Base-by-base conservation (phyloP, 306 rosid species). In the Hylodesmum podocarpum region DNA sequence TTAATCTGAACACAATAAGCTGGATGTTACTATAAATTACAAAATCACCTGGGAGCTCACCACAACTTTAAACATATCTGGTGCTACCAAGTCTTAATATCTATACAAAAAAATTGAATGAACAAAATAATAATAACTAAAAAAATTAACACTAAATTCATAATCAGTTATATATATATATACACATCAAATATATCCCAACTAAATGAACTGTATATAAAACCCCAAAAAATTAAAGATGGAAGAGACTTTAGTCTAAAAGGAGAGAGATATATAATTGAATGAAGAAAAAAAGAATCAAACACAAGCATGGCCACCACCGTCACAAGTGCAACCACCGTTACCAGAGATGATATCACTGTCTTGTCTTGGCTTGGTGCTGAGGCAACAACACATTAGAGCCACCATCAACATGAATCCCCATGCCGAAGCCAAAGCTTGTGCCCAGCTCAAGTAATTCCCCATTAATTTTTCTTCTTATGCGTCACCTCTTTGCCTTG, bases 311-410 rank as follows among this genome's bases (percentile, higher is more conserved):
- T 70, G 86, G 58, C 91, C 92, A 7, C 88, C 93, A 25, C 87
- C 92, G 8, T 89, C 97, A 11, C 98, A 93, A 69, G 85, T 79
- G 80, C 89, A 91, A 72, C 96, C 82, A 21, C 80, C 83, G 18
- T 49, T 83, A 66, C 81, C 86, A 4, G 83, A 19, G 71, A 64
- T 16, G 37, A 43, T 9, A 49, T 80, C 87, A 59, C 65, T 78
- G 8, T 73, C 76, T 11, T 72, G 93, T 50, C 81, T 81, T 13
- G 89, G 96, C 59, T 84, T 88, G 69, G 91, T 88, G 82, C 88
- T 83, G 75, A 93, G 96, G 61, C 98, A 93, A 67, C 92, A 89
- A 71, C 97, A 89, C 49, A 83, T 11, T 46, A 93, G 88, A 75
- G 87, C 97, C 41, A 89, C 67, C 75, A 93, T 51, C 77, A 89